Evolutionary conservation across 176 grass and related monocot species (phyloP), one percentile per base, ranked within the genome.

Genomic region (Thinopyrum elongatum): DNA sequence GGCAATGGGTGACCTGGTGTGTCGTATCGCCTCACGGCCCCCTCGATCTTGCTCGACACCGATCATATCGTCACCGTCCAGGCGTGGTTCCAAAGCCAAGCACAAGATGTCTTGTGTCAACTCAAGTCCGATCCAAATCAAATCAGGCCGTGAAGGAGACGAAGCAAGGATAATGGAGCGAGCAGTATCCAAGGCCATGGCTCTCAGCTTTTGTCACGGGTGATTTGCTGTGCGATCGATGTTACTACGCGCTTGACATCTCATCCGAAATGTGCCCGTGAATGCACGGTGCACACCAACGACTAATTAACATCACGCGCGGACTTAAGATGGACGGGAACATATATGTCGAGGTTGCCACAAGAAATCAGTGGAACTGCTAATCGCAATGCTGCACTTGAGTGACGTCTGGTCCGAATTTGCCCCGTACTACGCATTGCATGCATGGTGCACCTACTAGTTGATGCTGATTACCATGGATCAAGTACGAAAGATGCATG

Each of bases 331-430:
- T n/a, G n/a, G n/a, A n/a, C n/a, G n/a, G n/a, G n/a, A n/a, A n/a
- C n/a, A n/a, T n/a, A n/a, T n/a, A n/a, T n/a, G 9, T 67, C 15
- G 65, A 67, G 65, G 34, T 21, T 12, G 11, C 42, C 11, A 15
- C 16, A 19, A 6, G 15, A 53, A 53, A 17, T 53, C 49, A 19
- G 49, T 53, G 49, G 15, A 19, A 17, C 49, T 61, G 39, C 62
- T 63, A 76, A 61, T 70, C 62, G 27, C 77, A 46, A 60, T 21
- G 51, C 49, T 58, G 69, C 78, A 38, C 76, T 35, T 88, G 72
- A 36, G 19, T 41, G 78, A 76, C 65, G 34, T 78, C 64, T 71
- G 88, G 44, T 86, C 62, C 70, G n/a, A 83, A 72, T 53, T 59
- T 71, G 6, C 33, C 58, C 47, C n/a, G n/a, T n/a, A n/a, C 55